Percentiles rank a stretch among this genome's conserved stretches.
phyloP scores from a whole-genome alignment of 371 early-diverging fungal genomes.

The Mortierella sp. region DNA sequence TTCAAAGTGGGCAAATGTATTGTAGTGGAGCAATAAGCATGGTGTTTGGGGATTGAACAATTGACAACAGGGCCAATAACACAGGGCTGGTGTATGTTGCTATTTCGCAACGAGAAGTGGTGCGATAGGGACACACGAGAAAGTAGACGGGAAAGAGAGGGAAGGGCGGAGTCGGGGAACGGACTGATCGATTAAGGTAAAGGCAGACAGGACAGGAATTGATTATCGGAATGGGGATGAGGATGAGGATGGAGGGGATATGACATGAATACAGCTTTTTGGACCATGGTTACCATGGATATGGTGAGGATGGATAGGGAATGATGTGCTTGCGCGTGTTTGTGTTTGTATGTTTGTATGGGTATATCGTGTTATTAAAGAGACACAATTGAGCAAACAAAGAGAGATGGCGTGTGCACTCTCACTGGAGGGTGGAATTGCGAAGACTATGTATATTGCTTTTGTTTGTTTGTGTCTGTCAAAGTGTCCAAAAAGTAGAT shows the following conservation, averaged over 20 bases:
- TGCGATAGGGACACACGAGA: neutral
- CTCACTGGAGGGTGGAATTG: neutral
- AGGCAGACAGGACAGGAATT: neutral
- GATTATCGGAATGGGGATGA: neutral
- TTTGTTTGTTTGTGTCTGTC: neutral
- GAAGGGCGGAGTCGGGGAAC: neutral
- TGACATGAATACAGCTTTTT: neutral
- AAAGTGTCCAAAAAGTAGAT: constrained; percentile 2
- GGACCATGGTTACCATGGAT: too few species aligned
- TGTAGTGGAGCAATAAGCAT: neutral
- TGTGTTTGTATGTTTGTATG: too few species aligned
- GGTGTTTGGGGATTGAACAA: neutral
- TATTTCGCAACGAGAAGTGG: neutral
- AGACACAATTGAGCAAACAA: neutral
- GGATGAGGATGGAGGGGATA: neutral
- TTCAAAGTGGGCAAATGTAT: neutral
- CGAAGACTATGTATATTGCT: too few species aligned
- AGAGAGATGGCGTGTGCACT: neutral
- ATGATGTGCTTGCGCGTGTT: too few species aligned
- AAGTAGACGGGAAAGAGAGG: neutral
- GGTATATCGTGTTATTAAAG: neutral
- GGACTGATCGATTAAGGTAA: neutral
- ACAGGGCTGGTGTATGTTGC: too few species aligned
- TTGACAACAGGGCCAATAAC: neutral
- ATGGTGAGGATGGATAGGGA: too few species aligned